A percentile compares a stretch with the other conserved stretches of the same genome.
Conservation (phyloP, 148 eudicot genomes). For the Heliamphora exappendiculata region DNA sequence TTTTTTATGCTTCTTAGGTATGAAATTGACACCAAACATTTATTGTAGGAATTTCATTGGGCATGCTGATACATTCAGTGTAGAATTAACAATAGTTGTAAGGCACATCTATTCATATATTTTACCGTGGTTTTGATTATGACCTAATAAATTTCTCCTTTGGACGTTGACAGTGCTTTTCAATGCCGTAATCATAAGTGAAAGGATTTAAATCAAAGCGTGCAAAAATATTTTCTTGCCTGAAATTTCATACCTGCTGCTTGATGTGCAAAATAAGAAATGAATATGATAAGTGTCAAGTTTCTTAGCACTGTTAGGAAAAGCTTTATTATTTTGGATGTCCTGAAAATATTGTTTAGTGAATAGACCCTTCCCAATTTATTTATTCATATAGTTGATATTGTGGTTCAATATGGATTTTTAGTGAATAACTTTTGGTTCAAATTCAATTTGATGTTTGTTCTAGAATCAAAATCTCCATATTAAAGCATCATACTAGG, state of each 20-base stretch:
- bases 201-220: not conserved
- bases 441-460: not conserved
- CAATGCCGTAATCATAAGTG: not conserved
- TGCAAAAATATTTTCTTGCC: not conserved
- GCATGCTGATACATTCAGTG: not conserved
- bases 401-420: not conserved
- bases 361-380: not conserved
- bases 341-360: not conserved
- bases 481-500: not conserved
- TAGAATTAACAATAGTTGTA: not conserved
- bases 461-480: not conserved
- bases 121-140: not conserved
- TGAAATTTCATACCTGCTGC: not conserved
- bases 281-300: not conserved
- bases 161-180: not conserved
- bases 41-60: not conserved
- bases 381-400: not conserved
- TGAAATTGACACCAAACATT: not conserved
- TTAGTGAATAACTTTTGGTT: not conserved
- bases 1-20: no score
- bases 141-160: not conserved
- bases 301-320: not conserved
- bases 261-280: not conserved
- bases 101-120: conserved; percentile 3
- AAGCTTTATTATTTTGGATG: not conserved